Percentiles rank a stretch among this genome's conserved stretches.
Evolutionary conservation across 805 yeast genomes (phyloP).

Genomic region (Starmerella geochares): DNA sequence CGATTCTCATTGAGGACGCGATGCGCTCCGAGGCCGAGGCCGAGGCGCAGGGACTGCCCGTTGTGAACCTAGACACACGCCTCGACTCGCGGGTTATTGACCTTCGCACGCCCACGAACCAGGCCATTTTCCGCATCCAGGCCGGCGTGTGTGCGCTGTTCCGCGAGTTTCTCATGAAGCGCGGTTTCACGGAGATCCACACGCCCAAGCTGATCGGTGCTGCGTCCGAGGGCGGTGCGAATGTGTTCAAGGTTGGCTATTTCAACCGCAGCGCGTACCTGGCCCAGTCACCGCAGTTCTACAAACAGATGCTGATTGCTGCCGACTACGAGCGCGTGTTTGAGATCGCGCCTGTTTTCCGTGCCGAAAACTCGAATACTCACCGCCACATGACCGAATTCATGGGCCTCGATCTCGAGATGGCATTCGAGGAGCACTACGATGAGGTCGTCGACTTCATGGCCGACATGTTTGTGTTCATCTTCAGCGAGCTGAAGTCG

Average conservation of each 20-base stretch:
- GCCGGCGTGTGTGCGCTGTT: slow-evolving; percentile 80
- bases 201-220: slow-evolving; percentile 93
- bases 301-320: slow-evolving; percentile 96
- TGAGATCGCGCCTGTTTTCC: slow-evolving; percentile 95
- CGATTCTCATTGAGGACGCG: slow-evolving; percentile 93
- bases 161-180: slow-evolving; percentile 67
- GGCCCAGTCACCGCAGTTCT: slow-evolving; percentile 97
- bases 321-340: slow-evolving; percentile 94
- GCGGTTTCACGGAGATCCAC: slow-evolving; percentile 80
- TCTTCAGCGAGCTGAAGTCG: slow-evolving; percentile 70
- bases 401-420: slow-evolving; percentile 92
- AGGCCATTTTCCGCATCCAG: slow-evolving; percentile 90
- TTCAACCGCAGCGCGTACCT: slow-evolving; percentile 86
- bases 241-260: slow-evolving; percentile 86
- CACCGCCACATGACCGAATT: slow-evolving; percentile 99
- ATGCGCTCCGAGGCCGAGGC: slow-evolving; percentile 77
- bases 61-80: slow-evolving; percentile 92
- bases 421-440: slow-evolving; percentile 97
- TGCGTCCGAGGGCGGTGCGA: slow-evolving; percentile 96
- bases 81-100: slow-evolving; percentile 92
- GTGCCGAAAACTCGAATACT: slow-evolving; percentile 98
- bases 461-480: slow-evolving; percentile 71
- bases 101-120: slow-evolving; percentile 92
- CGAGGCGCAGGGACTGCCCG: slow-evolving; percentile 81
- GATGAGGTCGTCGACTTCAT: slow-evolving; percentile 68